Evolutionary conservation across 352 stramenopile species (phyloP).

Genomic region (Lagenidium giganteum): DNA sequence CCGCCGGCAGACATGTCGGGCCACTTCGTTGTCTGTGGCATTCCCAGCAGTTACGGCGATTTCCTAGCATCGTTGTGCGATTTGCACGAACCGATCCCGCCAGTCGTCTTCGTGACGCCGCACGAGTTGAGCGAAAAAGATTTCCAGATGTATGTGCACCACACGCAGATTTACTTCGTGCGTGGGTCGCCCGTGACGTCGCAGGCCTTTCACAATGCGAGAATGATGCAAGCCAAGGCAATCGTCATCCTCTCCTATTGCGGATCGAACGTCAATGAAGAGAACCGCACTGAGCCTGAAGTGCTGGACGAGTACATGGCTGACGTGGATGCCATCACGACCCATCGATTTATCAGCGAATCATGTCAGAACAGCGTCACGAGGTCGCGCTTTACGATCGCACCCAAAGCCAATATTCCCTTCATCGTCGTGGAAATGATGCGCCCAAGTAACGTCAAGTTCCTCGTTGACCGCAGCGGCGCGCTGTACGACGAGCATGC

Average conservation of each 20-base stretch:
- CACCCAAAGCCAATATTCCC: constrained; percentile 21
- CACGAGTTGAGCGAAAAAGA: constrained; percentile 44
- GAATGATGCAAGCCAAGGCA: constrained; percentile 49
- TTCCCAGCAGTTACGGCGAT: constrained; percentile 46
- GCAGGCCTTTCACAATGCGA: constrained; percentile 42
- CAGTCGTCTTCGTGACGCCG: constrained; percentile 57
- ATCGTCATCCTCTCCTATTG: constrained; percentile 75
- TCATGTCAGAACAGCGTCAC: constrained; percentile 49
- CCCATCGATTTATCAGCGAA: constrained; percentile 73
- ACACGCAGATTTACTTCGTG: constrained; percentile 62
- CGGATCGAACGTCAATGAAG: constrained; percentile 16
- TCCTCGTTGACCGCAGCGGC: constrained; percentile 46
- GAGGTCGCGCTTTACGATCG: too few relatives aligned
- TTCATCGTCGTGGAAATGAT: constrained; percentile 73
- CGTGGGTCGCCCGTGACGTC: constrained; percentile 61
- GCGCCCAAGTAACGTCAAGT: constrained; percentile 66
- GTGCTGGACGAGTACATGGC: constrained; percentile 69
- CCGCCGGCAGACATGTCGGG: constrained; percentile 28
- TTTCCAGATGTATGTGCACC: constrained; percentile 29
- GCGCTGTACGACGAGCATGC: constrained; percentile 37
- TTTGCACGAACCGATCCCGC: constrained; percentile 24
- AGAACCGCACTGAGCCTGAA: constrained; percentile 22
- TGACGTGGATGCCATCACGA: constrained; percentile 72
- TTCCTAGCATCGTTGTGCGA: constrained; percentile 51
- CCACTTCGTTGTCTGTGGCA: constrained; percentile 71